phyloP scores from a whole-genome alignment of 2,329 filamentous ascomycete species.

The Pseudonectria foliicola region DNA sequence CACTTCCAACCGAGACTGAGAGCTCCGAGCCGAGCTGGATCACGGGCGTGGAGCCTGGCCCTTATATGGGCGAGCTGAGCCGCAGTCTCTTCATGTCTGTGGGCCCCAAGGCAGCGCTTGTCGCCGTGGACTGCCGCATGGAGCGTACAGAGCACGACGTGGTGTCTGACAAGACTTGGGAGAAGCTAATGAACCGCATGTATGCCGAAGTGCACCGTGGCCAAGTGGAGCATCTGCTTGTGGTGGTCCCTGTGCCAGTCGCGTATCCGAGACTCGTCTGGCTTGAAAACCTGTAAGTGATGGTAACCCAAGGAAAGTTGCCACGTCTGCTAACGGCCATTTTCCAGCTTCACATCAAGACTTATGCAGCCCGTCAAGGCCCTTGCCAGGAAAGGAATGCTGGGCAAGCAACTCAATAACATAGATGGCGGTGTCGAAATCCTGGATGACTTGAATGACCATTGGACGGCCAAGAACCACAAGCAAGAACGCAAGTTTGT shows the following conservation, averaged over 20 bases:
- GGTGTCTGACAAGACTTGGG: conserved; percentile 72
- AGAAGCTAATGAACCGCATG: conserved; percentile 78
- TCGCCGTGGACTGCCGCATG: conserved; percentile 86
- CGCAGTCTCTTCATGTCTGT: conserved; percentile 80
- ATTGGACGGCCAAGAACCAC: conserved; percentile 95
- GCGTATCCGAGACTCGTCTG: conserved; percentile 70
- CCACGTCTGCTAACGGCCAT: conserved; percentile 22
- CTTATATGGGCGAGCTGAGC: conserved; percentile 82
- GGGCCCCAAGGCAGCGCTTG: conserved; percentile 69
- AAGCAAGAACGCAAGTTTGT: conserved; percentile 83
- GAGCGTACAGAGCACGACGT: conserved; percentile 82
- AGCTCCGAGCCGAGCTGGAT: conserved; percentile 86
- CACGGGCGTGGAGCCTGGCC: conserved; percentile 69
- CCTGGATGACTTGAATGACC: conserved; percentile 85
- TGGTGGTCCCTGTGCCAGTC: conserved; percentile 77
- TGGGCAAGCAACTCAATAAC: conserved; percentile 76
- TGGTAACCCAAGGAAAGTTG: background rate
- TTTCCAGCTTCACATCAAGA: conserved; percentile 66
- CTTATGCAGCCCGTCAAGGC: conserved; percentile 86
- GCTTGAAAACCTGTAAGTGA: conserved; percentile 60
- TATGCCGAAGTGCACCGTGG: conserved; percentile 76
- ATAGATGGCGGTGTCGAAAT: conserved; percentile 91
- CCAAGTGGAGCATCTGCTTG: conserved; percentile 81
- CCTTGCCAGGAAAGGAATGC: conserved; percentile 70
- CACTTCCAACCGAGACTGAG: conserved; percentile 71